Evolutionary conservation across 192 early-diverging fungal genomes (phyloP).

Genomic region (Coemansia sp.): DNA sequence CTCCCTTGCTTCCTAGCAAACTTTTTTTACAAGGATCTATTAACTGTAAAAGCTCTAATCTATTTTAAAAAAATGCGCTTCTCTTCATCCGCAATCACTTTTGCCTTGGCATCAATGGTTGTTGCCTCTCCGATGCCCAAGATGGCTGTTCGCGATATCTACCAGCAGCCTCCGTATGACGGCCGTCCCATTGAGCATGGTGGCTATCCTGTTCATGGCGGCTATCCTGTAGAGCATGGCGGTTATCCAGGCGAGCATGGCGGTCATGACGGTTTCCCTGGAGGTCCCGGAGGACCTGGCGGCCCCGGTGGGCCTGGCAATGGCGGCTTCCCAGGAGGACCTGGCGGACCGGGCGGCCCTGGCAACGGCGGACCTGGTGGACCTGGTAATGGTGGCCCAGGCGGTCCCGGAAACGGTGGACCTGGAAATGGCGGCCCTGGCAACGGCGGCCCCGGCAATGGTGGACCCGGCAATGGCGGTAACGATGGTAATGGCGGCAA

Average conservation of each 20-base stretch:
- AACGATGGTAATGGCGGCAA: background rate
- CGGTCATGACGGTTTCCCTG: background rate
- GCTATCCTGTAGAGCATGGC: background rate
- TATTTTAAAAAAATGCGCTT: slow-evolving; percentile 25
- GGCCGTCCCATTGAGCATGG: background rate
- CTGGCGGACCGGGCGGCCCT: too few species aligned
- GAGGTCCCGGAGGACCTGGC: slow-evolving; percentile 13
- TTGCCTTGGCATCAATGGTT: slow-evolving; percentile 24
- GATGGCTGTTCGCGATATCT: too few species aligned
- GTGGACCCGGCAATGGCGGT: slow-evolving; percentile 10
- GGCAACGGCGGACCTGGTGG: slow-evolving; percentile 10
- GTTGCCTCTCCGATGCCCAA: slow-evolving; percentile 20
- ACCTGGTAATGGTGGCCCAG: slow-evolving; percentile 10
- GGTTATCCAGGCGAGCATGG: slow-evolving; percentile 8
- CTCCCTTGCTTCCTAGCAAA: background rate
- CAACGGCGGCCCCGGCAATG: slow-evolving; percentile 14
- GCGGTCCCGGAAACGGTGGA: slow-evolving; percentile 8
- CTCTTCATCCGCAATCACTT: slow-evolving; percentile 24
- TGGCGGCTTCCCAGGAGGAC: slow-evolving; percentile 1
- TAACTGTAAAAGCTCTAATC: background rate
- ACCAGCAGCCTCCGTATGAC: too few species aligned
- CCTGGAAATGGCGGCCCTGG: slow-evolving; percentile 9
- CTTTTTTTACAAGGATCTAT: background rate
- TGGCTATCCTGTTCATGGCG: background rate
- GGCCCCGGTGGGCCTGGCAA: slow-evolving; percentile 11